Evolutionary conservation across 1,284 basidiomycete species (phyloP).

Genomic region (Ceratobasidium papillatum): DNA sequence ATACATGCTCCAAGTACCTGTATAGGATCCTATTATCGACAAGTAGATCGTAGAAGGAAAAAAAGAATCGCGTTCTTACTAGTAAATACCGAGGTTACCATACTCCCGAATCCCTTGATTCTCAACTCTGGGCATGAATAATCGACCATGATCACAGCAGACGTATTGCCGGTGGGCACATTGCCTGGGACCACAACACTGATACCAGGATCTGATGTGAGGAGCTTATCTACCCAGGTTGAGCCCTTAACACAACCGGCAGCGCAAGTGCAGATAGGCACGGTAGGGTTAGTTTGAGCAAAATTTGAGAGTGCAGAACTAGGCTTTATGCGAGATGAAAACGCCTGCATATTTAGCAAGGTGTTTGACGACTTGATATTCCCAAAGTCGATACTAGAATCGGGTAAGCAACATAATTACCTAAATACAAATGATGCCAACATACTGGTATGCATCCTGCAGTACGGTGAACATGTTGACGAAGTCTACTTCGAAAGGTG

Average conservation of each 20-base stretch:
- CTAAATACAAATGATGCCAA: background rate
- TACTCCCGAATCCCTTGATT: background rate
- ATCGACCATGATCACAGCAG: background rate
- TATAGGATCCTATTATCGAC: no score
- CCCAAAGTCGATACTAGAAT: constrained; percentile 12
- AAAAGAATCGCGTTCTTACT: no score
- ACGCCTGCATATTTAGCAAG: background rate
- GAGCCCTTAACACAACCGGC: background rate
- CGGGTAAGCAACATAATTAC: background rate
- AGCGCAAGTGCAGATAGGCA: background rate
- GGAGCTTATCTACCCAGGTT: background rate
- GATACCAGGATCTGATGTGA: background rate
- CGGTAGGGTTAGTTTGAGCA: background rate
- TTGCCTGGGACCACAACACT: background rate
- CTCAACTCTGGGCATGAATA: background rate
- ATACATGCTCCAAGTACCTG: constrained; percentile 26
- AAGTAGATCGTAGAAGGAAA: no score
- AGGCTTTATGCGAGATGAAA: background rate
- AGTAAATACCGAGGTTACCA: constrained; percentile 11
- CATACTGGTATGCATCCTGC: constrained; percentile 13
- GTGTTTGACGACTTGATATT: constrained; percentile 6
- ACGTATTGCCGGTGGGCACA: background rate
- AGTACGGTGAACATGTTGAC: constrained; percentile 4
- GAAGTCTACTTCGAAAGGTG: background rate
- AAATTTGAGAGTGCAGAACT: background rate